phyloP scores from a whole-genome alignment of 352 stramenopile genomes.

The Phytophthora agathidicida region DNA sequence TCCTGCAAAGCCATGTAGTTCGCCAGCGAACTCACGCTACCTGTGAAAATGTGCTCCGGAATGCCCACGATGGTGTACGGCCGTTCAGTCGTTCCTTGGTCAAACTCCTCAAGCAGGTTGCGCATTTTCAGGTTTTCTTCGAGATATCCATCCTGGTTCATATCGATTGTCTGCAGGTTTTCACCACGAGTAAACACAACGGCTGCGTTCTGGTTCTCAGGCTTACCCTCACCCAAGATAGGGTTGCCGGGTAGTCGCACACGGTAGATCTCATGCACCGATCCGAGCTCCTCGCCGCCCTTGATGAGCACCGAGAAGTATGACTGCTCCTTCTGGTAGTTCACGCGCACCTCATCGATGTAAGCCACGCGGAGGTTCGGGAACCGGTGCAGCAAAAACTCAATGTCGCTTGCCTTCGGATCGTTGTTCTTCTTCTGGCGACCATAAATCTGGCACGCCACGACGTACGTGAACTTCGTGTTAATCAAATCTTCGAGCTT shows the following conservation, averaged over 20 bases:
- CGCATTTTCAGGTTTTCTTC: constrained; percentile 99
- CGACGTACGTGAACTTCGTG: constrained; percentile 99
- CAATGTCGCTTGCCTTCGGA: constrained; percentile 98
- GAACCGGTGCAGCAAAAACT: constrained; percentile 97
- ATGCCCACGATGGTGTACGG: constrained; percentile 97
- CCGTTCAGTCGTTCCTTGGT: constrained; percentile 69
- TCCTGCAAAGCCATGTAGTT: constrained; percentile 99
- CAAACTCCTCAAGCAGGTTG: constrained; percentile 98
- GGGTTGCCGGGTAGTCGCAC: constrained; percentile 98
- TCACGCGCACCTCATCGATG: constrained; percentile 97
- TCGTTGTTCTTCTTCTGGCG: constrained; percentile 99
- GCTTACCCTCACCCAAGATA: constrained; percentile 98
- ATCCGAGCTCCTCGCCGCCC: constrained; percentile 70
- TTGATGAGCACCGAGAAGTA: constrained; percentile 99
- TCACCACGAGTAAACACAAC: constrained; percentile 99
- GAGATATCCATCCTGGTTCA: constrained; percentile 99
- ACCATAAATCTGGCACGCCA: constrained; percentile 98
- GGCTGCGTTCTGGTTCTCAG: constrained; percentile 99
- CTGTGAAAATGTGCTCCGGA: constrained; percentile 99
- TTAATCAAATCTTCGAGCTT: constrained; percentile 97
- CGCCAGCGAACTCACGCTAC: constrained; percentile 97
- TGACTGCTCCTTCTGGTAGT: constrained; percentile 93
- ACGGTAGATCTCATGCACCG: constrained; percentile 95
- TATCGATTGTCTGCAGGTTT: constrained; percentile 99
- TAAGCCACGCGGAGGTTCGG: constrained; percentile 98